Evolutionary conservation across 2,329 filamentous ascomycete genomes (phyloP), one percentile per base, ranked within the genome.

Genomic region (Sclerotiophoma versabilis): DNA sequence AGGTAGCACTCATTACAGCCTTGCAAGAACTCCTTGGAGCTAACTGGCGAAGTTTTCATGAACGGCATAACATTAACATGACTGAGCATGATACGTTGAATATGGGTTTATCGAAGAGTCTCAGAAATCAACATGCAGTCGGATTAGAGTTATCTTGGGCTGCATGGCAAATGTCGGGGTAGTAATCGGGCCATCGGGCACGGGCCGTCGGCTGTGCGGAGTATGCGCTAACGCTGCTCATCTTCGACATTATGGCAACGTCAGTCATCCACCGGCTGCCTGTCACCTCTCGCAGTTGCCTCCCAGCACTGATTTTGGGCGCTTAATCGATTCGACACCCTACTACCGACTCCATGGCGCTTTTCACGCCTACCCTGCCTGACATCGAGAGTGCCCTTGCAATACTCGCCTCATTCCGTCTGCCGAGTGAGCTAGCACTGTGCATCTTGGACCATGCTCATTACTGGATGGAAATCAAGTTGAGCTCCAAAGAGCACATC

Each of bases 381-480:
- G 48, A 57, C 14, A 29, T 58, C 19, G 22, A 45, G 9, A 41
- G 12, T 15, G 38, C 32, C 14, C 32, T 49, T 23, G 37, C 54
- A 22, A 44, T 60, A 15, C 37, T 62, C 19, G 34, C 44, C 19
- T 52, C 36, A 9, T 50, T 55, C 19, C 45, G 44, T 23, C 49
- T 64, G 15, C 62, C 57, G 8, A 59, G 46, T 20, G 57, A 64
- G 47, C 49, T 64, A n/a, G 23, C 50, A 44, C 55, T 65, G 3
- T 27, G 43, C 14, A 59, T 64, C 15, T 36, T 63, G n/a, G 49
- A 65, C 20, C n/a, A 54, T 30, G 61, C 57, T 11, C 58, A 44
- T 8, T 66, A 65, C 49, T 66, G 52, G 52, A 29, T 52, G 17
- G 41, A 59, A 15, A 5, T 15, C n/a, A 27, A 29, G 5, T 22